Percentiles rank a stretch among this genome's conserved stretches.
These are phyloP conservation scores for Leccinum subfulvum DNA, from an alignment of 1,284 basidiomycete genomes.

Conservation along the genomic window DNA sequence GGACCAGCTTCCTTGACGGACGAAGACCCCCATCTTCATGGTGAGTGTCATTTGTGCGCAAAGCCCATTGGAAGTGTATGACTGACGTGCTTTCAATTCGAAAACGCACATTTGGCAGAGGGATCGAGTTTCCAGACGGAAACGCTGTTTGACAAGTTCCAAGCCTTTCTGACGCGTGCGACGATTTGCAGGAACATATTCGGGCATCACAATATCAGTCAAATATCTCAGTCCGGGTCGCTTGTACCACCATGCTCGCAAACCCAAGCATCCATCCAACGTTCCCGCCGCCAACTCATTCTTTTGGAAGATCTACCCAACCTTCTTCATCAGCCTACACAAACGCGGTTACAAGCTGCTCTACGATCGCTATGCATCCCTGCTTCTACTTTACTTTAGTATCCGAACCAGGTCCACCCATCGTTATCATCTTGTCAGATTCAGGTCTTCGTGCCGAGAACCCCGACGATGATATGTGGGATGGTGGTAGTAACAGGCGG, in stretches of 20 bases:
- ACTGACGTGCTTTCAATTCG: background rate
- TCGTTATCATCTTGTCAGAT: constrained; percentile 86
- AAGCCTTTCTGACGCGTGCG: constrained; percentile 75
- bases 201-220: constrained; percentile 16
- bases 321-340: constrained; percentile 73
- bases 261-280: constrained; percentile 1
- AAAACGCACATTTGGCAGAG: constrained; percentile 11
- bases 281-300: constrained; percentile 54
- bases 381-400: constrained; percentile 23
- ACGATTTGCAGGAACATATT: constrained; percentile 64
- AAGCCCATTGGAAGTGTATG: background rate
- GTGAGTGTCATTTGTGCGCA: constrained; percentile 4
- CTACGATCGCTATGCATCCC: constrained; percentile 57
- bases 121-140: constrained; percentile 46
- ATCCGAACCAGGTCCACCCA: constrained; percentile 48
- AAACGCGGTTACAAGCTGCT: constrained; percentile 73
- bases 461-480: constrained; percentile 52
- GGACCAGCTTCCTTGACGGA: constrained; percentile 6
- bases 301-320: constrained; percentile 94
- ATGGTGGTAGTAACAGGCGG: constrained; percentile 40
- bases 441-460: constrained; percentile 71
- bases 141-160: constrained; percentile 70
- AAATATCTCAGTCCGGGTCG: constrained; percentile 19
- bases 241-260: constrained; percentile 1
- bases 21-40: constrained; percentile 9